Conservation (phyloP, 2,329 filamentous ascomycete genomes). For the Mariannaea elegans region DNA sequence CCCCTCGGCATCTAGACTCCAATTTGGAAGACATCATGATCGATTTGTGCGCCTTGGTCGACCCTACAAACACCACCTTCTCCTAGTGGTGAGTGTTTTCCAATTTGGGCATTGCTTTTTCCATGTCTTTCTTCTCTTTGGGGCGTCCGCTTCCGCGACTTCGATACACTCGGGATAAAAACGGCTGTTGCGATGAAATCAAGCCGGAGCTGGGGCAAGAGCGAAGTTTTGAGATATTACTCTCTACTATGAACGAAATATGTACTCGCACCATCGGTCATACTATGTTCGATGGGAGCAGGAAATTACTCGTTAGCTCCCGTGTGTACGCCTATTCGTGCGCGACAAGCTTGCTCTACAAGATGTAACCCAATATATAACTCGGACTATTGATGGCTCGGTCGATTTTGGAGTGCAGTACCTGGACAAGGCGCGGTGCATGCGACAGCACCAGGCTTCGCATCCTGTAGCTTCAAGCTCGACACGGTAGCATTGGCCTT, state of each 20-base stretch:
- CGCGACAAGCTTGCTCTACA: background rate
- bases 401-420: background rate
- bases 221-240: background rate
- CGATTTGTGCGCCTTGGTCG: conserved; percentile 48
- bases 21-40: conserved; percentile 51
- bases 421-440: too few species aligned
- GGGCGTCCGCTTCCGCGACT: background rate
- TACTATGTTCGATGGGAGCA: background rate
- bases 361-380: background rate
- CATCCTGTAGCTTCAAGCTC: background rate
- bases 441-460: conserved; percentile 1
- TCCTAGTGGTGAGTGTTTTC: conserved; percentile 52
- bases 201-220: background rate
- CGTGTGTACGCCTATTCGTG: background rate
- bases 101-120: conserved; percentile 9
- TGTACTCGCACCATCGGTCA: background rate
- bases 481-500: conserved; percentile 12
- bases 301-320: background rate
- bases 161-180: conserved; percentile 7
- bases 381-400: background rate
- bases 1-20: conserved; percentile 35
- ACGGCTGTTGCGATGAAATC: background rate
- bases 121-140: conserved; percentile 13
- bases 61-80: conserved; percentile 44
- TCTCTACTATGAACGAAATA: background rate